Evolutionary conservation across 495 filamentous ascomycete species (phyloP).

Genomic region (Podospora appendiculata): DNA sequence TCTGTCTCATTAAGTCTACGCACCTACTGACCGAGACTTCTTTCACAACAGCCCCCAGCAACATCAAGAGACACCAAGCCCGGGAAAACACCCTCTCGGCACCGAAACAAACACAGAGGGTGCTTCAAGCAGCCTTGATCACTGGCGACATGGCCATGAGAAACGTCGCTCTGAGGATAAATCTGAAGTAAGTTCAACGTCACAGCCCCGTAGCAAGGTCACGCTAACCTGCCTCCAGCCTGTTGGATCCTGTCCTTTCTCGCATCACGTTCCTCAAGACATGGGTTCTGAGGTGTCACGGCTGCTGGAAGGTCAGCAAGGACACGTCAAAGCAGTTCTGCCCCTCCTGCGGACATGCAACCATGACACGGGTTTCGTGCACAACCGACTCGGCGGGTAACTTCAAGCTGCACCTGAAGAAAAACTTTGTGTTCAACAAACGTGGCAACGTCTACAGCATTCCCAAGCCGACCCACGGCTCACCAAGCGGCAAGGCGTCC

Average conservation of each 20-base stretch:
- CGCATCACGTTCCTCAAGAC: conserved; percentile 74
- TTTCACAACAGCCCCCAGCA: conserved; percentile 52
- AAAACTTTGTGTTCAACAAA: conserved; percentile 94
- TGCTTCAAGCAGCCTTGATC: conserved; percentile 75
- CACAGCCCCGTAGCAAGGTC: neutral
- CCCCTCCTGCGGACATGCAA: conserved; percentile 78
- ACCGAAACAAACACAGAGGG: conserved; percentile 45
- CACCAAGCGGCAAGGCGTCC: conserved; percentile 63
- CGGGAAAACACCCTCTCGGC: conserved; percentile 45
- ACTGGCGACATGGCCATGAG: conserved; percentile 97
- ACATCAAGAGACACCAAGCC: conserved; percentile 76
- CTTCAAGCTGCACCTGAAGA: conserved; percentile 84
- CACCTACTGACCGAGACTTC: too few relatives aligned
- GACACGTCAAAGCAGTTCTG: conserved; percentile 92
- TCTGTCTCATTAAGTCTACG: too few relatives aligned
- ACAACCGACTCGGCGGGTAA: conserved; percentile 70
- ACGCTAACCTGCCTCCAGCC: conserved; percentile 17
- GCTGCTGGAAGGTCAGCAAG: conserved; percentile 79
- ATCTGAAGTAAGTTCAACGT: conserved; percentile 52
- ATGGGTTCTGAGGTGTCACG: conserved; percentile 88
- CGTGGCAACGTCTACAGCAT: conserved; percentile 83
- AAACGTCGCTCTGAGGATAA: conserved; percentile 89
- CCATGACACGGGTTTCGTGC: conserved; percentile 80
- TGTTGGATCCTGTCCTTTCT: conserved; percentile 69
- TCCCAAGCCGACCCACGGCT: conserved; percentile 81